These are phyloP conservation scores for Fusarium sp. DNA, from an alignment of 2,329 filamentous ascomycete genomes.

Conservation along the genomic window DNA sequence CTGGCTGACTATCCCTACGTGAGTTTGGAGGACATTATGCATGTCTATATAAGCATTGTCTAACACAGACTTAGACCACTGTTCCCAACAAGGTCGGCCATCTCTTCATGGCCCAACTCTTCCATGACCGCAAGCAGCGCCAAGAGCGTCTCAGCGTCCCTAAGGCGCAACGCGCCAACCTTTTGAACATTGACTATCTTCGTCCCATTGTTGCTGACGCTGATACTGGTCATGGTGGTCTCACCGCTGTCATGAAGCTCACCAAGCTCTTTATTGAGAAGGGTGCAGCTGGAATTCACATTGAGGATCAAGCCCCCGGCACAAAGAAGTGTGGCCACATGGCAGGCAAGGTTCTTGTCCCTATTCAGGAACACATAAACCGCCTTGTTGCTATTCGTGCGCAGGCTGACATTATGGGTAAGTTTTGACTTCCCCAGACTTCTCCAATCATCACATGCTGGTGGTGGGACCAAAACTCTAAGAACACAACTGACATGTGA, in stretches of 20 bases:
- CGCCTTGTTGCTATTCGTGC: slow-evolving; percentile 95
- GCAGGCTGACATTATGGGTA: slow-evolving; percentile 98
- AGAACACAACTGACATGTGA: slow-evolving; percentile 34
- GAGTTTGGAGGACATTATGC: slow-evolving; percentile 46
- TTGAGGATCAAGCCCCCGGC: slow-evolving; percentile 97
- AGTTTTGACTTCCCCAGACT: slow-evolving; percentile 28
- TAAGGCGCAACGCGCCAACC: slow-evolving; percentile 74
- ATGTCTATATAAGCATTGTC: neutral
- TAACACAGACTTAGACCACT: slow-evolving; percentile 75
- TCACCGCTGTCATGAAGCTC: slow-evolving; percentile 99
- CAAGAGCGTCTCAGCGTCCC: slow-evolving; percentile 88
- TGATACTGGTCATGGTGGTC: slow-evolving; percentile 94
- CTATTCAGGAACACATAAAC: slow-evolving; percentile 98
- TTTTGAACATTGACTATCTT: slow-evolving; percentile 90
- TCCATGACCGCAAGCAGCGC: slow-evolving; percentile 99
- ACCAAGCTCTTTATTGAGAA: slow-evolving; percentile 98
- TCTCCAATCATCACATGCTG: slow-evolving; percentile 26
- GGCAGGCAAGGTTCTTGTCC: slow-evolving; percentile 97
- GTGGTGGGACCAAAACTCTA: neutral
- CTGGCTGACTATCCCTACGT: slow-evolving; percentile 97
- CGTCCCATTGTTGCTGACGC: slow-evolving; percentile 96
- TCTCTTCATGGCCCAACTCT: slow-evolving; percentile 97
- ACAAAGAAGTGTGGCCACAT: slow-evolving; percentile 99
- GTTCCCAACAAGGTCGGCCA: slow-evolving; percentile 98
- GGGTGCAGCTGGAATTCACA: slow-evolving; percentile 96